Conservation (phyloP, 768 basidiomycete species). For the Tylopilus plumbeoviolaceoides region DNA sequence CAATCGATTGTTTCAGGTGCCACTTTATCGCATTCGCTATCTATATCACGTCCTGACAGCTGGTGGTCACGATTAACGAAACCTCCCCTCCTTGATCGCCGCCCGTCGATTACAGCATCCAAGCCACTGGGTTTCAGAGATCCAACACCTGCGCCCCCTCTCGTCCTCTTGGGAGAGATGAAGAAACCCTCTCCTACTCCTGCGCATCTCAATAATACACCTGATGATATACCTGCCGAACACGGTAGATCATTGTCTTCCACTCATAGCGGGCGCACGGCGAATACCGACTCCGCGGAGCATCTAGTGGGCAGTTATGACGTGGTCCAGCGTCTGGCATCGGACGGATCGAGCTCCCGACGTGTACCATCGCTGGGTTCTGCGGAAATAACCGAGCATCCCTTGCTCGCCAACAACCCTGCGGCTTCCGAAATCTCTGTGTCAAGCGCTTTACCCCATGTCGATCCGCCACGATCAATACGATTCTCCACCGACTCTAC, state of each 20-base stretch:
- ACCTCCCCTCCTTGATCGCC: constrained; percentile 59
- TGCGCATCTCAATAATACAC: constrained; percentile 12
- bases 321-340: constrained; percentile 53
- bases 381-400: constrained; percentile 20
- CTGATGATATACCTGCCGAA: constrained; percentile 10
- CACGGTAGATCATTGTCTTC: constrained; percentile 39
- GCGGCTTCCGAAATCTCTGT: constrained; percentile 10
- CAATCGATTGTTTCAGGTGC: constrained; percentile 44
- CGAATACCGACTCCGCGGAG: constrained; percentile 67
- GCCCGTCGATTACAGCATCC: constrained; percentile 38
- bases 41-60: constrained; percentile 61
- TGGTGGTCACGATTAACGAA: constrained; percentile 79
- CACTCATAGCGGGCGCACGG: constrained; percentile 55
- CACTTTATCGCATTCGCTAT: constrained; percentile 37
- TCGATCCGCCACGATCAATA: constrained; percentile 19
- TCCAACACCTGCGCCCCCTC: constrained; percentile 69
- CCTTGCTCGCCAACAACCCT: constrained; percentile 7
- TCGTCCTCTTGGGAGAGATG: constrained; percentile 54
- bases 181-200: constrained; percentile 14
- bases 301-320: constrained; percentile 63
- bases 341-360: constrained; percentile 26
- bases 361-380: constrained; percentile 25
- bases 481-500: not conserved
- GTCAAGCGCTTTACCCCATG: constrained; percentile 2
- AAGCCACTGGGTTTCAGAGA: constrained; percentile 61